phyloP scores from a whole-genome alignment of 305 asterid species.

The Fraxinus dipetala region DNA sequence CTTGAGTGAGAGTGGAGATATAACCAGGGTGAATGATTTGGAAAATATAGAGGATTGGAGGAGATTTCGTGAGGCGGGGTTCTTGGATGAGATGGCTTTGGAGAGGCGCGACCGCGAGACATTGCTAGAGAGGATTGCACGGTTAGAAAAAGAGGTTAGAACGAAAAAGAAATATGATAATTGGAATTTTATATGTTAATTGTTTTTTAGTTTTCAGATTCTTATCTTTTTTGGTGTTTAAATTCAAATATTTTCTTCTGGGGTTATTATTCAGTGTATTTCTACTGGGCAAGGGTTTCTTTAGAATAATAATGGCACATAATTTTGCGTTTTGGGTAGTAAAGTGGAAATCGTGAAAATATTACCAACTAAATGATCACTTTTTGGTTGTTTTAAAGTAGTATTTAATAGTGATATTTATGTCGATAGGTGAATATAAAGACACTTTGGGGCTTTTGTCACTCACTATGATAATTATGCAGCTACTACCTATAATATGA shows the following conservation, averaged over 20 bases:
- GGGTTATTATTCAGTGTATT: background rate
- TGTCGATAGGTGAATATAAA: background rate
- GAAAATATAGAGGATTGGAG: conserved; percentile 85
- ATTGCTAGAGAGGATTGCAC: conserved; percentile 33
- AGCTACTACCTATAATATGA: background rate
- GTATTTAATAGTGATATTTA: background rate
- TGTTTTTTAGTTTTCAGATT: conserved; percentile 3
- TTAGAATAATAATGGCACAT: background rate
- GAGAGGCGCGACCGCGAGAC: conserved; percentile 63
- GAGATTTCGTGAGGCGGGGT: conserved; percentile 71
- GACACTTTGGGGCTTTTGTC: background rate
- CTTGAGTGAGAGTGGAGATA: conserved; percentile 46
- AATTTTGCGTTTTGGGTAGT: background rate
- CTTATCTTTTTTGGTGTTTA: background rate
- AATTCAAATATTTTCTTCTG: background rate
- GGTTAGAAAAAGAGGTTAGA: conserved; percentile 64
- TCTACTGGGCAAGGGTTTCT: background rate
- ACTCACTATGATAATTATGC: background rate
- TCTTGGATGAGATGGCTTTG: conserved; percentile 64
- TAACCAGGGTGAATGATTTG: conserved; percentile 21
- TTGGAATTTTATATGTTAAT: background rate
- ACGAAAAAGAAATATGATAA: background rate
- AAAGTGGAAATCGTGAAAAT: background rate
- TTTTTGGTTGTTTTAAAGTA: background rate
- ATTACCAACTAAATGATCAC: background rate